Conservation (phyloP, 192 early-diverging fungal species). For the Pilobolus umbonatus region DNA sequence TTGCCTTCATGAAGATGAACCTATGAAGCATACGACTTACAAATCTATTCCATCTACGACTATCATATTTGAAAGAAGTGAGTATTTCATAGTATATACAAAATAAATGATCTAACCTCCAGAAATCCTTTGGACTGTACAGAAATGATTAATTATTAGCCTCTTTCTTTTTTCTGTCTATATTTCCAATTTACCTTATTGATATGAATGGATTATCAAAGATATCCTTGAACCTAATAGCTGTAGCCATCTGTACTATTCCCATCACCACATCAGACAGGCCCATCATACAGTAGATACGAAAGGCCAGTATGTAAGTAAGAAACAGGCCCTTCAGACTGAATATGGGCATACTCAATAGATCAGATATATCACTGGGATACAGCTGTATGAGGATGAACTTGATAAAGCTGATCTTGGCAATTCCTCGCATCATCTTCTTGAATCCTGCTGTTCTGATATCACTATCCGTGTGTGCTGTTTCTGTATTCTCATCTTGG, state of each 20-base stretch:
- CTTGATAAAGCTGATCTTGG: not conserved
- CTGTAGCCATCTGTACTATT: not conserved
- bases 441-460: not conserved
- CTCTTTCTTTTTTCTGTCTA: too few species aligned
- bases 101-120: slow-evolving; percentile 5
- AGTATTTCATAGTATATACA: too few species aligned
- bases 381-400: not conserved
- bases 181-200: slow-evolving; percentile 4
- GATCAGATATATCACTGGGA: not conserved
- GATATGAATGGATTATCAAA: slow-evolving; percentile 10
- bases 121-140: slow-evolving; percentile 10
- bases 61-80: too few species aligned
- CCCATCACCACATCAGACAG: not conserved
- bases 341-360: slow-evolving; percentile 1
- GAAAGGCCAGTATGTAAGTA: not conserved
- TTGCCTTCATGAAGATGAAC: not conserved
- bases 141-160: too few species aligned
- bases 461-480: not conserved
- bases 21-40: slow-evolving; percentile 5
- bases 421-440: not conserved
- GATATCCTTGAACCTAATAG: slow-evolving; percentile 1
- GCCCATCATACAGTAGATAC: slow-evolving; percentile 10
- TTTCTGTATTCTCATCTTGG: not conserved
- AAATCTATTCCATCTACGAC: slow-evolving; percentile 1
- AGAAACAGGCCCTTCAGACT: not conserved